phyloP scores from a whole-genome alignment of 1,139 yeast species.

The Diutina sp. region DNA sequence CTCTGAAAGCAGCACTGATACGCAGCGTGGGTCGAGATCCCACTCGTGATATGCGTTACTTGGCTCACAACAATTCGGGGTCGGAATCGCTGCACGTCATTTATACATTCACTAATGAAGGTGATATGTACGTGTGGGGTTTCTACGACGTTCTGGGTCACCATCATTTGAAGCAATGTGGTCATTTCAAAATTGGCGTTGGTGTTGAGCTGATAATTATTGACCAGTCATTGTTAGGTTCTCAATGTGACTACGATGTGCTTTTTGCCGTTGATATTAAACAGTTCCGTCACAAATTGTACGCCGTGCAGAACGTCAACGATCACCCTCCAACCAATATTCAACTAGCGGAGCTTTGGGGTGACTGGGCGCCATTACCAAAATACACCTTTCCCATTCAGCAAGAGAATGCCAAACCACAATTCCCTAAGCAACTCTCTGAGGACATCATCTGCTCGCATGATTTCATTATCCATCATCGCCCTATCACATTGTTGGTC shows the following conservation, averaged over 20 bases:
- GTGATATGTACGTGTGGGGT: constrained; percentile 57
- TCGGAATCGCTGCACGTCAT: constrained; percentile 23
- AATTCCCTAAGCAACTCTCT: neutral
- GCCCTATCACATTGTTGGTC: neutral
- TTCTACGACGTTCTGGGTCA: constrained; percentile 51
- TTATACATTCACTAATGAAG: constrained; percentile 48
- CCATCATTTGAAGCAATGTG: constrained; percentile 49
- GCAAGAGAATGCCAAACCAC: neutral
- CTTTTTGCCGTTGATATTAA: neutral
- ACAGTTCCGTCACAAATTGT: neutral
- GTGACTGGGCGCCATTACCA: neutral
- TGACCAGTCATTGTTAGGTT: neutral
- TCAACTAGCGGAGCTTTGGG: neutral
- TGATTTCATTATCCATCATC: neutral
- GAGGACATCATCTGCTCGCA: neutral
- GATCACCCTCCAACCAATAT: neutral
- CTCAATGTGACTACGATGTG: neutral
- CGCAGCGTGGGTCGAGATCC: neutral
- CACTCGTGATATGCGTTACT: neutral
- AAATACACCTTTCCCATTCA: neutral
- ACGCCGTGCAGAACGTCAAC: neutral
- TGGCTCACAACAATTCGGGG: neutral
- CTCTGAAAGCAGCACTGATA: neutral
- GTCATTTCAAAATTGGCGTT: constrained; percentile 30
- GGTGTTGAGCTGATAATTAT: neutral